Percentiles rank a stretch among this genome's conserved stretches.
phyloP scores from a whole-genome alignment of 1,284 basidiomycete genomes.

The Fomitopsis pinicola region DNA sequence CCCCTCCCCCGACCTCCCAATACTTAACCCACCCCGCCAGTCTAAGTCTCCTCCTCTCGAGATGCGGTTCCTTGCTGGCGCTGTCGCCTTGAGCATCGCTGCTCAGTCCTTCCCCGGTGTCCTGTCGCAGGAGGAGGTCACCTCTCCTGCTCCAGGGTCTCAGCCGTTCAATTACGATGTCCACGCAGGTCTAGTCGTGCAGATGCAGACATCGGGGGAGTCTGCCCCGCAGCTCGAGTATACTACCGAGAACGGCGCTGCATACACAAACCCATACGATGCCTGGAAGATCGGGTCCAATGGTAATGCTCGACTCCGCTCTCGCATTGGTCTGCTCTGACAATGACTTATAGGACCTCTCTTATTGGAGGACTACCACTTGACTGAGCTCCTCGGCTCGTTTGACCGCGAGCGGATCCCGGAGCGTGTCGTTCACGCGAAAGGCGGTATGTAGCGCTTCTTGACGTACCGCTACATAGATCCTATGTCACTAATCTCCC shows the following conservation, averaged over 20 bases:
- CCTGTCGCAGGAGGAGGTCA: slow-evolving; percentile 6
- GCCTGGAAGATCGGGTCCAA: slow-evolving; percentile 28
- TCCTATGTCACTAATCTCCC: not conserved
- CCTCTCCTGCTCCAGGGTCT: slow-evolving; percentile 9
- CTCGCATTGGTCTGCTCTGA: not conserved
- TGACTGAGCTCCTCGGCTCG: slow-evolving; percentile 47
- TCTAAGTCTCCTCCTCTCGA: not conserved
- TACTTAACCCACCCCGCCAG: not conserved
- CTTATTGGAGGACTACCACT: slow-evolving; percentile 20
- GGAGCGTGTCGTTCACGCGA: slow-evolving; percentile 39
- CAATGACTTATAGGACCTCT: slow-evolving; percentile 13
- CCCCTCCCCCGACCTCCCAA: not conserved
- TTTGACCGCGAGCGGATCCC: slow-evolving; percentile 52
- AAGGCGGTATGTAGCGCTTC: slow-evolving; percentile 24
- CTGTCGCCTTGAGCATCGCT: slow-evolving; percentile 5
- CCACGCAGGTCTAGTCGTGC: slow-evolving; percentile 17
- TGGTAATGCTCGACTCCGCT: slow-evolving; percentile 9
- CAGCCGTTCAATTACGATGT: slow-evolving; percentile 18
- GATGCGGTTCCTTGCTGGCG: not conserved
- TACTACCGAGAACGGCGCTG: slow-evolving; percentile 26
- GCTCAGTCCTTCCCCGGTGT: slow-evolving; percentile 16
- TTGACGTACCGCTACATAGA: not conserved
- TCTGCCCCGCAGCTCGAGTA: slow-evolving; percentile 21
- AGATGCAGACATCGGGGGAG: slow-evolving; percentile 19
- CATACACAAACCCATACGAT: slow-evolving; percentile 20